These are phyloP conservation scores for Corynascus novoguineensis DNA, from an alignment of 495 filamentous ascomycete genomes.

Conservation along the genomic window DNA sequence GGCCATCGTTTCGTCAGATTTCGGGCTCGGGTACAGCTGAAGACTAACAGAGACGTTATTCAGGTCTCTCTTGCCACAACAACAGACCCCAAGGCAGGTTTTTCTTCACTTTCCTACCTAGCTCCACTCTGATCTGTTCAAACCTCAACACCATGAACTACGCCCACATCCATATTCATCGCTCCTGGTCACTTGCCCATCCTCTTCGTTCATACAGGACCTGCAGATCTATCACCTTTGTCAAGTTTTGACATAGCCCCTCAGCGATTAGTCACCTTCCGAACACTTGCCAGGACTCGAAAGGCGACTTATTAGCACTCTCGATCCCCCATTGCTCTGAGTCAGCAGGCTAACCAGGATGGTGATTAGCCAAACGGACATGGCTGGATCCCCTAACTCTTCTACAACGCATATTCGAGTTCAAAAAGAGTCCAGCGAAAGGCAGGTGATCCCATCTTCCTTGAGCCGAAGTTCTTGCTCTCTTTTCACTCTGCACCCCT, in stretches of 20 bases:
- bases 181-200: too few species aligned
- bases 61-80: not conserved
- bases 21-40: not conserved
- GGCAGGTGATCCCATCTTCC: not conserved
- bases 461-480: not conserved
- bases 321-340: not conserved
- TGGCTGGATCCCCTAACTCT: not conserved
- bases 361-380: not conserved
- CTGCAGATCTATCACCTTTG: too few species aligned
- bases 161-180: not conserved
- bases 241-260: too few species aligned
- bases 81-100: constrained; percentile 2
- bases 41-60: not conserved
- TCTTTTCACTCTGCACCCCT: not conserved
- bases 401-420: not conserved
- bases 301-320: not conserved
- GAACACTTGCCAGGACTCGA: not conserved
- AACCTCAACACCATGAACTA: not conserved
- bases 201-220: too few species aligned
- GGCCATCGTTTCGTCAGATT: not conserved
- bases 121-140: not conserved
- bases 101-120: not conserved
- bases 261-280: too few species aligned
- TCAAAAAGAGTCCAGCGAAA: not conserved
- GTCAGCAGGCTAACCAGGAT: not conserved